A percentile compares a stretch with the other conserved stretches of the same genome.
phyloP scores from a whole-genome alignment of 208 protist genomes.

The Wallacemonas sp. region DNA sequence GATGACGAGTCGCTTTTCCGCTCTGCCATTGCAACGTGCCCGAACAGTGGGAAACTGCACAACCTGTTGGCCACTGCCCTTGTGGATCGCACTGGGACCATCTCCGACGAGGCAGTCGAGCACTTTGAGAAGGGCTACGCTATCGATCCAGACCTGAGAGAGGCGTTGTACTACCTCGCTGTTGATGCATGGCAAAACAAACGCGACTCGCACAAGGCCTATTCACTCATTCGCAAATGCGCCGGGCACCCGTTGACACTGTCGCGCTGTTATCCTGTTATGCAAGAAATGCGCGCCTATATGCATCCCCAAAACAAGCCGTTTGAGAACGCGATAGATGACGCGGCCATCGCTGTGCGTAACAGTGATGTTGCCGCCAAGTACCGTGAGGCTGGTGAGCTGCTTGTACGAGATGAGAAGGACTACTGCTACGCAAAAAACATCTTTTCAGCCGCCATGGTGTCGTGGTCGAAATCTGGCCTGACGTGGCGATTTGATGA shows the following conservation, averaged over 20 bases:
- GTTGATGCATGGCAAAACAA: slow-evolving; percentile 27
- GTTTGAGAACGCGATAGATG: slow-evolving; percentile 34
- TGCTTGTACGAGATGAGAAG: slow-evolving; percentile 5
- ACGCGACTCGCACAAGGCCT: slow-evolving; percentile 25
- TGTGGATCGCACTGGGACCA: slow-evolving; percentile 6
- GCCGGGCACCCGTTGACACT: slow-evolving; percentile 30
- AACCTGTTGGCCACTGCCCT: slow-evolving; percentile 27
- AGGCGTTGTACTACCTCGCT: slow-evolving; percentile 51
- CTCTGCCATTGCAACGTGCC: slow-evolving; percentile 39
- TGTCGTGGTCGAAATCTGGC: slow-evolving; percentile 15
- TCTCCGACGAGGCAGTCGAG: slow-evolving; percentile 26
- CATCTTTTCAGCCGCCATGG: slow-evolving; percentile 13
- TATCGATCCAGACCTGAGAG: slow-evolving; percentile 35
- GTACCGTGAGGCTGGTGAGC: slow-evolving; percentile 27
- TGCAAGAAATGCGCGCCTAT: slow-evolving; percentile 16
- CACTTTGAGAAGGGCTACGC: slow-evolving; percentile 27
- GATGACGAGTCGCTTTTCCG: slow-evolving; percentile 47
- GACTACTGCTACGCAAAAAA: slow-evolving; percentile 15
- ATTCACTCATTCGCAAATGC: slow-evolving; percentile 38
- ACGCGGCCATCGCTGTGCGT: slow-evolving; percentile 19
- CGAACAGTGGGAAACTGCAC: slow-evolving; percentile 52
- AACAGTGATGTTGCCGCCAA: slow-evolving; percentile 26
- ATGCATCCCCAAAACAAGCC: slow-evolving; percentile 44
- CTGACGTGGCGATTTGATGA: slow-evolving; percentile 6
- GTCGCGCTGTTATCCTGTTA: slow-evolving; percentile 22